phyloP scores from a whole-genome alignment of 2,329 filamentous ascomycete genomes.

The Gliomastix tumulicola region DNA sequence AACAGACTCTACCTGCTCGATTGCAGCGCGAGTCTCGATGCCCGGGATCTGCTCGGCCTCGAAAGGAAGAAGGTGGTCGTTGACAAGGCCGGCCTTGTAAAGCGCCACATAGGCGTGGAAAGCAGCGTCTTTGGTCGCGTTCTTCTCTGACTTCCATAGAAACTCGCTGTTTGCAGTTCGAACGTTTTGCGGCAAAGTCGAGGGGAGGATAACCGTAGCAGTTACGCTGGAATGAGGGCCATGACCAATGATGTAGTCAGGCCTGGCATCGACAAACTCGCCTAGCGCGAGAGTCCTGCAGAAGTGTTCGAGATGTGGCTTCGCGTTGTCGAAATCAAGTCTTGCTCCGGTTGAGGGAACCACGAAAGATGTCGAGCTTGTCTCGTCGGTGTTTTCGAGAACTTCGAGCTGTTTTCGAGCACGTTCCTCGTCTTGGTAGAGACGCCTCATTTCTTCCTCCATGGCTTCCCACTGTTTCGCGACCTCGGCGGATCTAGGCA shows the following conservation, averaged over 20 bases:
- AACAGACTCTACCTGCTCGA: constrained; percentile 25
- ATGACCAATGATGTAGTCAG: constrained; percentile 64
- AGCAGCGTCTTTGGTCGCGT: constrained; percentile 73
- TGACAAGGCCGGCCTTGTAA: constrained; percentile 64
- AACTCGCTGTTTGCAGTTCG: constrained; percentile 13
- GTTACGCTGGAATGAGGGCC: constrained; percentile 34
- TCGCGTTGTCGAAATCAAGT: constrained; percentile 66
- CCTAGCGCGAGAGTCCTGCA: constrained; percentile 54
- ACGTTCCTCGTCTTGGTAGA: constrained; percentile 60
- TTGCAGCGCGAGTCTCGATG: constrained; percentile 25
- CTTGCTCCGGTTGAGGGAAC: constrained; percentile 47
- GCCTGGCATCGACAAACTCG: constrained; percentile 56
- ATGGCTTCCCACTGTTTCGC: constrained; percentile 53
- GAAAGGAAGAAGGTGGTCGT: constrained; percentile 69
- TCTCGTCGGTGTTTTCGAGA: constrained; percentile 35
- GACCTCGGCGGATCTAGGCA: constrained; percentile 18
- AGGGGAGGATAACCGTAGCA: constrained; percentile 65
- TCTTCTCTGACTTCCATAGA: constrained; percentile 64
- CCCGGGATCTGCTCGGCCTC: constrained; percentile 30
- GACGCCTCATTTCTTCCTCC: constrained; percentile 65
- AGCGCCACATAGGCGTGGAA: constrained; percentile 72
- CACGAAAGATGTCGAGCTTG: constrained; percentile 16
- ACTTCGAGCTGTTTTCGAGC: constrained; percentile 34
- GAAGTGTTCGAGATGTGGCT: constrained; percentile 75
- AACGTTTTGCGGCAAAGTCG: constrained; percentile 49